phyloP scores from a whole-genome alignment of 495 filamentous ascomycete species.

The Cryomyces minteri region DNA sequence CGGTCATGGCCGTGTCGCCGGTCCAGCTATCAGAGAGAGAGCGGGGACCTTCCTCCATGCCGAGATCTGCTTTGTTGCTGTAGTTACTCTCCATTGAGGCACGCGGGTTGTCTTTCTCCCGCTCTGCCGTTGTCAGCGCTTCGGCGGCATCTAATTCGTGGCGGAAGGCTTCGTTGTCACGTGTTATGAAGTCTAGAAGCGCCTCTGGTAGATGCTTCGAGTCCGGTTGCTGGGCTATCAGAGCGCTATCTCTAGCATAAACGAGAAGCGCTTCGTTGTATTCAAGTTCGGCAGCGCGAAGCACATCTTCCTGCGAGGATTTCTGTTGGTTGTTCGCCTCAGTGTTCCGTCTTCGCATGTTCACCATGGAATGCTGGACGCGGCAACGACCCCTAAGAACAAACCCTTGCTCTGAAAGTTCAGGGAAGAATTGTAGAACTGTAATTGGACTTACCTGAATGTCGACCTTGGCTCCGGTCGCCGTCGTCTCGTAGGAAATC shows the following conservation, averaged over 20 bases:
- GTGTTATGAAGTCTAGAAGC: slow-evolving; percentile 2
- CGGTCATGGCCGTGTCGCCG: slow-evolving; percentile 3
- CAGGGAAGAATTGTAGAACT: background rate
- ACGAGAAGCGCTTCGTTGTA: slow-evolving; percentile 6
- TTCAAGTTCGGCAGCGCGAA: background rate
- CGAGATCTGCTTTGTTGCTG: no score
- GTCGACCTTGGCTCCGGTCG: background rate
- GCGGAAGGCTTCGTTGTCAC: slow-evolving; percentile 6
- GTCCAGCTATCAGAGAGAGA: slow-evolving; percentile 3
- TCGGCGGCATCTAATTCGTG: slow-evolving; percentile 1
- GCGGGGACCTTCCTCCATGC: no score
- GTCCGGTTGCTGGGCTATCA: background rate
- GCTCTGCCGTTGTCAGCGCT: background rate
- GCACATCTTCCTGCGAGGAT: background rate
- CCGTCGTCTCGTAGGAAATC: background rate
- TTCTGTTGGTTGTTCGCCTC: background rate
- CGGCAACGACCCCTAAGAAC: background rate
- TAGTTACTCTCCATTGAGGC: no score
- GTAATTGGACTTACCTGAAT: background rate
- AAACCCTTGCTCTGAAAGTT: background rate
- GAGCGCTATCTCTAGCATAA: slow-evolving; percentile 10
- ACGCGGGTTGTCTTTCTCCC: background rate
- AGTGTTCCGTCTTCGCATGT: background rate
- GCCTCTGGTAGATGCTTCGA: background rate
- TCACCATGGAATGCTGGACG: background rate